Evolutionary conservation across 164 flowering plant species (phyloP).

Genomic region (Dillenia turbinata): DNA sequence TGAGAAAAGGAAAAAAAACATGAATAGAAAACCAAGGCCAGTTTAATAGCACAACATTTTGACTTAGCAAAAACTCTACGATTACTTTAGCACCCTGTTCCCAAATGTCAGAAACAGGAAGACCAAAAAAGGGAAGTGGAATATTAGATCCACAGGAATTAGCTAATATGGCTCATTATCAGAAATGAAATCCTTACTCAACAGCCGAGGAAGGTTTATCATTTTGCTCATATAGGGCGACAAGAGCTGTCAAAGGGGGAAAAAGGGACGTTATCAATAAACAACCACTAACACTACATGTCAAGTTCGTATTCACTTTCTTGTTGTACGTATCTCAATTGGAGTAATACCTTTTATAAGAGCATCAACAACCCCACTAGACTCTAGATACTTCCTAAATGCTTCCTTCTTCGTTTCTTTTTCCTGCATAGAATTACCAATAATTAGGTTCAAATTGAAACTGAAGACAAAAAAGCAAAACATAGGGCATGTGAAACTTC

Average conservation of each 20-base stretch:
- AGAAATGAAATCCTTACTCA: conserved; percentile 57
- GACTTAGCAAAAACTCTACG: no score
- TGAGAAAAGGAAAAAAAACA: no score
- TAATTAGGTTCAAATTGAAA: not conserved
- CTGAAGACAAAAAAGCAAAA: not conserved
- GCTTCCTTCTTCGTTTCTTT: conserved; percentile 97
- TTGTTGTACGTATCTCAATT: not conserved
- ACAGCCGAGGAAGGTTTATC: conserved; percentile 87
- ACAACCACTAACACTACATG: not conserved
- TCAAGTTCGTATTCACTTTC: not conserved
- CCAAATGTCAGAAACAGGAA: not conserved
- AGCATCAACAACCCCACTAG: conserved; percentile 91
- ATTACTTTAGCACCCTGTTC: not conserved
- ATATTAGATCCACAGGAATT: not conserved
- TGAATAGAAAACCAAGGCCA: no score
- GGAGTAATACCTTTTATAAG: conserved; percentile 73
- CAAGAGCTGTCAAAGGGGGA: conserved; percentile 56
- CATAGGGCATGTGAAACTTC: not conserved
- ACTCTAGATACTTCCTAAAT: conserved; percentile 90
- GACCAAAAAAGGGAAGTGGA: not conserved
- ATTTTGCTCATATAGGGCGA: conserved; percentile 87
- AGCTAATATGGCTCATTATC: not conserved
- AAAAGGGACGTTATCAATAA: conserved; percentile 4
- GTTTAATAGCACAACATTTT: no score
- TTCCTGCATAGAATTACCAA: conserved; percentile 40